A percentile compares a stretch with the other conserved stretches of the same genome.
These are phyloP conservation scores for Tylopilus rubrobrunneus DNA, from an alignment of 768 basidiomycete genomes.

Conservation along the genomic window DNA sequence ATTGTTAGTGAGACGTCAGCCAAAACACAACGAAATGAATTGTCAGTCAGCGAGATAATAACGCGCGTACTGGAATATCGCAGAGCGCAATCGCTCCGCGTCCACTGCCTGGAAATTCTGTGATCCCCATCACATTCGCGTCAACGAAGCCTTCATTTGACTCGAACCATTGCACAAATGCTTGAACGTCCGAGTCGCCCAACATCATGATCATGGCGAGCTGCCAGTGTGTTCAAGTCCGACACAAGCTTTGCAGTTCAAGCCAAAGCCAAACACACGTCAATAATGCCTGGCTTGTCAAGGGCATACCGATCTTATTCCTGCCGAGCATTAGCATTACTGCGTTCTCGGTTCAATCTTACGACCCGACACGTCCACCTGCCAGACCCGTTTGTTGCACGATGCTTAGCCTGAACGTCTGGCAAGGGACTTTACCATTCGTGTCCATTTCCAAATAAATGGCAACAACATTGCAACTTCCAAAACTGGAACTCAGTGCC, in stretches of 20 bases:
- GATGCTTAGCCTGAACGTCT: too few relatives aligned
- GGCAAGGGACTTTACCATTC: background rate
- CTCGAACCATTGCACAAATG: constrained; percentile 60
- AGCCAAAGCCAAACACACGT: background rate
- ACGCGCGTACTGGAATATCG: constrained; percentile 60
- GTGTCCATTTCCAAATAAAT: background rate
- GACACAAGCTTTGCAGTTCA: too few relatives aligned
- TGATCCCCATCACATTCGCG: constrained; percentile 39
- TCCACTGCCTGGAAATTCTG: constrained; percentile 50
- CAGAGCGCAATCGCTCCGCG: constrained; percentile 71
- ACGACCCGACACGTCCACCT: too few relatives aligned
- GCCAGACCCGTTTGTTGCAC: too few relatives aligned
- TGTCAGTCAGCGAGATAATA: background rate
- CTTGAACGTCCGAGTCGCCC: constrained; percentile 15
- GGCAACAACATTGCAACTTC: background rate
- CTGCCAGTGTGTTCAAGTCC: background rate
- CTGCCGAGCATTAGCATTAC: too few relatives aligned
- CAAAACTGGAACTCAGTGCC: background rate
- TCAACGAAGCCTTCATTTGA: constrained; percentile 50
- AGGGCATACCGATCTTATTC: too few relatives aligned
- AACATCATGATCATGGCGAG: background rate
- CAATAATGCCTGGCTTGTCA: background rate
- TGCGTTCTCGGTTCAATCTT: too few relatives aligned
- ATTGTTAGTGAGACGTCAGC: background rate
- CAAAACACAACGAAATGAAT: background rate